Conservation (phyloP, 768 basidiomycete genomes). For the Boletus subcaerulescens region DNA sequence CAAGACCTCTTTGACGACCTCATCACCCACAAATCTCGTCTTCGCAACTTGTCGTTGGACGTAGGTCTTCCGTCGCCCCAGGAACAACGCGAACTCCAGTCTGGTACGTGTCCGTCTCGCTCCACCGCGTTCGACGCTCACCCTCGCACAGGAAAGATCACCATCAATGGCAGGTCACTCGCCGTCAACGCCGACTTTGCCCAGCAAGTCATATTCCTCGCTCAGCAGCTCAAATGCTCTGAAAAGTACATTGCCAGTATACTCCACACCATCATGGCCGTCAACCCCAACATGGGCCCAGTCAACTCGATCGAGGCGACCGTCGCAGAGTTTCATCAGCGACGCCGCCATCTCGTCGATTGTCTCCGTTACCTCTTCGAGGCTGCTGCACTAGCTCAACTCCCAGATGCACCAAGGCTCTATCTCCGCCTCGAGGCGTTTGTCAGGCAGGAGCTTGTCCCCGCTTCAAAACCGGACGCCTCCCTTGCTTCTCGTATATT, state of each 20-base stretch:
- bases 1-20: slow-evolving; percentile 76
- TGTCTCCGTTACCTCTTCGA: slow-evolving; percentile 70
- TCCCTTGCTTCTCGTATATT: slow-evolving; percentile 56
- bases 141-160: slow-evolving; percentile 56
- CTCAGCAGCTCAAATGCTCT: slow-evolving; percentile 77
- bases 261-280: slow-evolving; percentile 58
- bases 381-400: slow-evolving; percentile 47
- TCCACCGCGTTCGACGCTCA: background rate
- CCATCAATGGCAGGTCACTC: slow-evolving; percentile 61
- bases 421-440: slow-evolving; percentile 54
- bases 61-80: slow-evolving; percentile 57
- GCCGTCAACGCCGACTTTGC: slow-evolving; percentile 79
- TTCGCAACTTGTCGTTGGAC: slow-evolving; percentile 58
- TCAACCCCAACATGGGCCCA: slow-evolving; percentile 61
- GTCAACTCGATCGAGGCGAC: slow-evolving; percentile 62
- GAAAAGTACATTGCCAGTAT: slow-evolving; percentile 76
- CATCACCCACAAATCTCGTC: slow-evolving; percentile 59
- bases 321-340: slow-evolving; percentile 63
- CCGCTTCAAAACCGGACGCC: slow-evolving; percentile 35
- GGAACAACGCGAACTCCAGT: slow-evolving; percentile 72
- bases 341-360: slow-evolving; percentile 68
- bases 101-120: slow-evolving; percentile 39
- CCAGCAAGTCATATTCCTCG: slow-evolving; percentile 71
- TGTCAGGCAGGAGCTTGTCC: slow-evolving; percentile 53
- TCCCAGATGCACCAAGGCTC: slow-evolving; percentile 43